Conservation (phyloP, 225 moss, liverwort and hornwort species). For the Marchantia paleacea region DNA sequence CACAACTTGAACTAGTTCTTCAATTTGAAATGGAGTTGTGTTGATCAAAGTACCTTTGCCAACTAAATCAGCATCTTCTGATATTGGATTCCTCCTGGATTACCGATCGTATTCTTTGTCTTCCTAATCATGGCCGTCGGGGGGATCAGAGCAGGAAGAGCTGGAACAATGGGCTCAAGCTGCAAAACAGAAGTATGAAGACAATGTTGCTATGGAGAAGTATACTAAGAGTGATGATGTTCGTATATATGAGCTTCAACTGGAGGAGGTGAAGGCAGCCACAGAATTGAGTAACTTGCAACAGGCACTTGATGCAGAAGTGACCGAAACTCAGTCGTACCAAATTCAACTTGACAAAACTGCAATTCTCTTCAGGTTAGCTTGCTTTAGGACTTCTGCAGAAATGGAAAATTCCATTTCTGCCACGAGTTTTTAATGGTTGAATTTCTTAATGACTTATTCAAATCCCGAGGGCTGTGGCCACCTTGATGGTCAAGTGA, state of each 20-base stretch:
- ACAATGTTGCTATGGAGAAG: slow-evolving; percentile 62
- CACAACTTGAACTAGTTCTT: not conserved
- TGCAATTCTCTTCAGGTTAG: slow-evolving; percentile 54
- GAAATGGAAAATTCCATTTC: not conserved
- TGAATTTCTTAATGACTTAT: no score
- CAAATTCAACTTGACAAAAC: slow-evolving; percentile 86
- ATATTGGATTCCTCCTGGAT: not conserved
- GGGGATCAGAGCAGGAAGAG: slow-evolving; percentile 60
- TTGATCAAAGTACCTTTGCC: not conserved
- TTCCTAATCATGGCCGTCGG: slow-evolving; percentile 35
- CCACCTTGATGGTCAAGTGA: no score
- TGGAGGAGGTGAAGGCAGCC: slow-evolving; percentile 59
- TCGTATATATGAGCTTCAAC: slow-evolving; percentile 58
- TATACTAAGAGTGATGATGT: slow-evolving; percentile 79
- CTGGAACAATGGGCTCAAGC: slow-evolving; percentile 82
- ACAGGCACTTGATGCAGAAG: slow-evolving; percentile 58
- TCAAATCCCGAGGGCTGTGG: no score
- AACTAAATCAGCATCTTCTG: no score
- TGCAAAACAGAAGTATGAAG: slow-evolving; percentile 82
- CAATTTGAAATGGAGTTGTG: not conserved
- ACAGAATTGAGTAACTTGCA: slow-evolving; percentile 45
- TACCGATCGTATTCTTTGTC: not conserved
- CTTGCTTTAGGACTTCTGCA: not conserved
- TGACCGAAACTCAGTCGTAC: slow-evolving; percentile 73
- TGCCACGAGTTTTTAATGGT: not conserved